phyloP scores from a whole-genome alignment of 352 stramenopile genomes.

The Pythium guiyangense region DNA sequence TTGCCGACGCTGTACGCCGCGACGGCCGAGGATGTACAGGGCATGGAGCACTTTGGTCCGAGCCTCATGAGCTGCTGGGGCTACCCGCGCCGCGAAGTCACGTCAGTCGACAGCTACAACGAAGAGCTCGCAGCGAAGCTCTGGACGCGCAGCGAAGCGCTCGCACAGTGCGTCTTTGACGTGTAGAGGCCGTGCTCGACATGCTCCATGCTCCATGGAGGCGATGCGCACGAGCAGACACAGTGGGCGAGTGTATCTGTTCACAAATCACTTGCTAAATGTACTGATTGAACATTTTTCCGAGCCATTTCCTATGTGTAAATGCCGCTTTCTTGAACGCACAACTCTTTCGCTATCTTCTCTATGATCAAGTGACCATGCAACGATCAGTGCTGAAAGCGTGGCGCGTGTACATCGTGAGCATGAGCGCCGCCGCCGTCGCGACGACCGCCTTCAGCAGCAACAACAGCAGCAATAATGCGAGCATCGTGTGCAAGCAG shows the following conservation, averaged over 20 bases:
- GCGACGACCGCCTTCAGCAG: no score
- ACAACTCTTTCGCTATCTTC: no score
- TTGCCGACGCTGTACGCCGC: constrained; percentile 56
- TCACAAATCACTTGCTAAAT: no score
- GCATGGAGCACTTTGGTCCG: not conserved
- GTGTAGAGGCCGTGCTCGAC: constrained; percentile 14
- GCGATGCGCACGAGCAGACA: no score
- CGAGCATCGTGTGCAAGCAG: not conserved
- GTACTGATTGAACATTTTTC: no score
- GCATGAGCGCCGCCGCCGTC: not conserved
- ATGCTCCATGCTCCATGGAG: no score
- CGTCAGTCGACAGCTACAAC: constrained; percentile 11
- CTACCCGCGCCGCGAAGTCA: constrained; percentile 13
- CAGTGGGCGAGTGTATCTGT: no score
- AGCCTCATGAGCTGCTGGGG: constrained; percentile 2
- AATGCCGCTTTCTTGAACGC: no score
- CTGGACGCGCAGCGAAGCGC: constrained; percentile 13
- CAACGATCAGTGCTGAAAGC: no score
- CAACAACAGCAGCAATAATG: not conserved
- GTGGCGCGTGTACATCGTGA: not conserved
- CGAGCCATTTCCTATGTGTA: no score
- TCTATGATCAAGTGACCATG: no score
- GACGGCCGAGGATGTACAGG: constrained; percentile 15
- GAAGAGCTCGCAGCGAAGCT: constrained; percentile 10
- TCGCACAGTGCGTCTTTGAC: constrained; percentile 12